Base-by-base conservation (phyloP, 192 early-diverging fungal genomes). In the Backusella tuberculispora region DNA sequence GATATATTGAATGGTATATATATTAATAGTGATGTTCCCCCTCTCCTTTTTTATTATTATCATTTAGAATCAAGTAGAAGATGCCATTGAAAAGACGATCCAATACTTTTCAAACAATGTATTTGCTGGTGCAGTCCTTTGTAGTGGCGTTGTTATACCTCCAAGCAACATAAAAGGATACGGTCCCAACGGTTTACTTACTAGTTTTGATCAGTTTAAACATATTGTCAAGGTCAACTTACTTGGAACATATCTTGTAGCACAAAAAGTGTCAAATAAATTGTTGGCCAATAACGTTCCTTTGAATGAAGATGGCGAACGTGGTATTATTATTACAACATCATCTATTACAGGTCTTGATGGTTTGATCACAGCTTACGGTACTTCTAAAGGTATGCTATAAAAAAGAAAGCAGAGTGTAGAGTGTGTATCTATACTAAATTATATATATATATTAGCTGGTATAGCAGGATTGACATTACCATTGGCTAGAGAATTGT, bases 401-500 rank as follows among this genome's bases (percentile, higher is more conserved):
- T 2, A 6, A 4, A 37, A 10, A 19, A 0, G n/a, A 19, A 8
- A 9, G 48, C 2, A 21, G 6, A 53, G 1, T 1, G 0, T 8
- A 19, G 19, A 7, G n/a, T 34, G 29, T 34, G 29, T 34, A 34
- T 34, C 29, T 34, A 34, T 34, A 34, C 29, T 34, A 34, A 34
- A 1, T 34, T 34, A 1, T 34, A 34, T 34, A 1, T 46, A 12
- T 46, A 46, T 21, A 53, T 19, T 53, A 53, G 88, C 46, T 56
- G 88, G 85, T 66, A 80, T 89, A 24, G 82, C 88, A 37, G 76
- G 80, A 12, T 83, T 87, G 80, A 87, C 88, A 7, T 38, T 89
- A 12, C 88, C 88, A 8, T 80, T 89, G 79, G 87, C 88, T 12
- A 79, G 85, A 43, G 86, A 88, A 73, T 69, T 87, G 60, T 78